These are phyloP conservation scores for Grosmannia huntii DNA, from an alignment of 2,329 filamentous ascomycete genomes.

Conservation along the genomic window DNA sequence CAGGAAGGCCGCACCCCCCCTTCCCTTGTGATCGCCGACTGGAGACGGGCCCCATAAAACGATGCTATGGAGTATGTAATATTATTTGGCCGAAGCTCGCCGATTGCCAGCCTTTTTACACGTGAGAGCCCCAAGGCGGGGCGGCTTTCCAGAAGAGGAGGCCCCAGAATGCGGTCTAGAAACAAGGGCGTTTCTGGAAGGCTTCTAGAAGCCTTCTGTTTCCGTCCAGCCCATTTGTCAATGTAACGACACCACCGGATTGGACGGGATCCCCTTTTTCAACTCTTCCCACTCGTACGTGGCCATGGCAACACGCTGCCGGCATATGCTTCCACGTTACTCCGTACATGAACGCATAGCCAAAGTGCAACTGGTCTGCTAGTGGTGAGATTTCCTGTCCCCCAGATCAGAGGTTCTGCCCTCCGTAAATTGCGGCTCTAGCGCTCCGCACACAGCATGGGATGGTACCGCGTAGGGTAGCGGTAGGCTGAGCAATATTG, in stretches of 20 bases:
- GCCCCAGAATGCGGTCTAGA: background rate
- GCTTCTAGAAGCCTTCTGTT: background rate
- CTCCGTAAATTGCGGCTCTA: too few species aligned
- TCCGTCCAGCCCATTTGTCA: too few species aligned
- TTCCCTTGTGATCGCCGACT: background rate
- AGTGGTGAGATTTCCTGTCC: background rate
- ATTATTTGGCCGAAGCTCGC: background rate
- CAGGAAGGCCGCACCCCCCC: background rate
- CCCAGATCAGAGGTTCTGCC: background rate
- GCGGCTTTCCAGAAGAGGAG: background rate
- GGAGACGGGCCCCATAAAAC: background rate
- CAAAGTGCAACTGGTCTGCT: too few species aligned
- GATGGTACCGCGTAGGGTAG: background rate
- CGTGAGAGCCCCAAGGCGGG: background rate
- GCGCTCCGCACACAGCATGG: background rate
- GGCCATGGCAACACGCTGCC: too few species aligned
- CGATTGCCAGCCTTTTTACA: background rate
- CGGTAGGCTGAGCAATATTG: background rate
- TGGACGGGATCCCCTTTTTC: too few species aligned
- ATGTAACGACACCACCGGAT: too few species aligned
- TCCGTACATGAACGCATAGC: too few species aligned
- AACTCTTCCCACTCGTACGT: too few species aligned
- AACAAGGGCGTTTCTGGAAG: background rate
- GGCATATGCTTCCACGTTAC: too few species aligned
- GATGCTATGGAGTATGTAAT: background rate